Percentiles rank a stretch among this genome's conserved stretches.
Evolutionary conservation across 805 yeast species (phyloP).

Genomic region (Tetrapisispora fleetii): DNA sequence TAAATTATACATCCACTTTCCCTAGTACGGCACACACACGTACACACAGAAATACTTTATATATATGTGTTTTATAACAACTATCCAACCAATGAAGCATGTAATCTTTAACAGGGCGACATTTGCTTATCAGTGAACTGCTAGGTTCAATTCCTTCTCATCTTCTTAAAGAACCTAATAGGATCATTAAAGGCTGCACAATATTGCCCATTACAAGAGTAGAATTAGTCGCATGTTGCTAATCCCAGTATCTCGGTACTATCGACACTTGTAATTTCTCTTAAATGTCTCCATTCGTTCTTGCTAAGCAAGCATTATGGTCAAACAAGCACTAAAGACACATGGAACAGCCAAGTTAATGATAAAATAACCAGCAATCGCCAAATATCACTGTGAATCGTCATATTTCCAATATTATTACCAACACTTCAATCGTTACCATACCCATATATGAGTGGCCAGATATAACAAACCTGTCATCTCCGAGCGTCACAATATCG

Average conservation of each 20-base stretch:
- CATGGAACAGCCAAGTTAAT: slow-evolving; percentile 53
- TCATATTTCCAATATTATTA: too few species aligned
- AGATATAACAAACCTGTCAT: background rate
- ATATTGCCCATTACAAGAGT: background rate
- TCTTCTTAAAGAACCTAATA: too few species aligned
- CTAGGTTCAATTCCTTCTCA: slow-evolving; percentile 7
- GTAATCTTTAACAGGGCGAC: slow-evolving; percentile 19
- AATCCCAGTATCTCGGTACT: slow-evolving; percentile 67
- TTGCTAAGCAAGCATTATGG: slow-evolving; percentile 59
- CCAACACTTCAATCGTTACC: too few species aligned
- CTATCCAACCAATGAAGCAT: slow-evolving; percentile 79
- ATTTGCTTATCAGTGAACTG: slow-evolving; percentile 26
- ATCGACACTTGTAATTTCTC: slow-evolving; percentile 53
- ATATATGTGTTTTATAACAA: slow-evolving; percentile 75
- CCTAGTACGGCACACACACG: slow-evolving; percentile 58
- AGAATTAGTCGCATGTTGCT: slow-evolving; percentile 15
- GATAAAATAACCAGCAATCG: too few species aligned
- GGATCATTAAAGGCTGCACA: background rate
- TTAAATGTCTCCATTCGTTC: slow-evolving; percentile 62
- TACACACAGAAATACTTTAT: slow-evolving; percentile 53
- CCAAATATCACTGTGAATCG: too few species aligned
- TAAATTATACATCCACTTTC: slow-evolving; percentile 64
- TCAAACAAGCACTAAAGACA: slow-evolving; percentile 73
- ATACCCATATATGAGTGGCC: too few species aligned
- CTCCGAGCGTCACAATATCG: background rate